These are phyloP conservation scores for Agapanthus africanus DNA, from an alignment of 106 monocot species.

Conservation along the genomic window DNA sequence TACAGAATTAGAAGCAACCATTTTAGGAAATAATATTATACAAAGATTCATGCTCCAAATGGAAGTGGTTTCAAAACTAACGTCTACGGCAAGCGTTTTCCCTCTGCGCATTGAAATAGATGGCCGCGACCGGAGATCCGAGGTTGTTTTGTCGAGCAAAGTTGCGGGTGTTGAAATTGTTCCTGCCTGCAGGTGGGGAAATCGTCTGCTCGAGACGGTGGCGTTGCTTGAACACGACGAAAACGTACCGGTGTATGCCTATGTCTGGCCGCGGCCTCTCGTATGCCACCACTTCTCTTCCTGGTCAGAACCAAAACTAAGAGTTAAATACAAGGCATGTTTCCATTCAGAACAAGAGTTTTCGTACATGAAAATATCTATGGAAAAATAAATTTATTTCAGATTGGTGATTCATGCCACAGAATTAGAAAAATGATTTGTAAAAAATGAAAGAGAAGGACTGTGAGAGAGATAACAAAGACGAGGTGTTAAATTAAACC, in stretches of 20 bases:
- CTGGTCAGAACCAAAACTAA: slow-evolving; percentile 24
- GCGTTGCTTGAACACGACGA: slow-evolving; percentile 67
- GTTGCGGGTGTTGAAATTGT: slow-evolving; percentile 5
- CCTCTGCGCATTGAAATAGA: slow-evolving; percentile 10
- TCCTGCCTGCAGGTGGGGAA: background rate
- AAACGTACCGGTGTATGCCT: slow-evolving; percentile 79
- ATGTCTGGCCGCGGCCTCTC: slow-evolving; percentile 64
- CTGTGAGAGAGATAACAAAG: too few species aligned
- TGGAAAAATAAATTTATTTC: too few species aligned
- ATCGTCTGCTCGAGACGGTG: background rate
- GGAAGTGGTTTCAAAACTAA: background rate
- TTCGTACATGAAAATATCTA: too few species aligned
- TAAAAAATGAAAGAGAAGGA: too few species aligned
- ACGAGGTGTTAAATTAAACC: too few species aligned
- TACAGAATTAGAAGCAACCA: too few species aligned
- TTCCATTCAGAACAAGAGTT: too few species aligned
- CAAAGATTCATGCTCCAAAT: too few species aligned
- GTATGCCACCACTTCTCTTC: slow-evolving; percentile 55
- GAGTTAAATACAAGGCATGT: too few species aligned
- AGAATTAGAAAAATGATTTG: too few species aligned
- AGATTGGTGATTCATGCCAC: too few species aligned
- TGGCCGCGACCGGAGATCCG: background rate
- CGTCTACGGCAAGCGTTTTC: background rate
- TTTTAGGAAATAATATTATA: too few species aligned
- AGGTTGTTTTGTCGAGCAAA: background rate